These are phyloP conservation scores for Acanthamoeba castellanii DNA, from an alignment of 208 protist genomes.

Conservation along the genomic window DNA sequence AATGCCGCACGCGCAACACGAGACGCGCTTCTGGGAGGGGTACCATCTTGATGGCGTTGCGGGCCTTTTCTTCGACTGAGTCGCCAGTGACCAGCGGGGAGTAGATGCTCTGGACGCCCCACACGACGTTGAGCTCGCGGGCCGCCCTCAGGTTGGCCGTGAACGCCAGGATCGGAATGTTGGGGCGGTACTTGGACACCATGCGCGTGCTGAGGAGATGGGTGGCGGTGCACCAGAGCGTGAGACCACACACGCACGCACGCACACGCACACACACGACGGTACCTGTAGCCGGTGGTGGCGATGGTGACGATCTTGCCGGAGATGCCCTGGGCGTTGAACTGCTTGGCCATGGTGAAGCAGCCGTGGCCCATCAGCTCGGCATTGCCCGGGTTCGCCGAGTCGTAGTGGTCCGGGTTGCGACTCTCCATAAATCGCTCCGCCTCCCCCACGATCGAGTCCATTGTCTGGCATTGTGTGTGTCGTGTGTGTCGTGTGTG, in stretches of 20 bases:
- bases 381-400: not conserved
- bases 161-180: constrained; percentile 65
- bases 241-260: not conserved
- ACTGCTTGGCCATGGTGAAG: constrained; percentile 70
- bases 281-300: constrained; percentile 22
- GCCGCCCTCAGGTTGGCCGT: constrained; percentile 39
- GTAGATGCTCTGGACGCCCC: constrained; percentile 70
- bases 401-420: constrained; percentile 65
- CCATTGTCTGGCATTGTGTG: not conserved
- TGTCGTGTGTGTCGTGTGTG: not conserved
- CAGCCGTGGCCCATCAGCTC: constrained; percentile 66
- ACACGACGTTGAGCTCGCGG: constrained; percentile 68
- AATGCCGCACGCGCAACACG: not conserved
- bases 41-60: constrained; percentile 31
- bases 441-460: constrained; percentile 38
- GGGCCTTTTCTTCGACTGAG: constrained; percentile 48
- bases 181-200: constrained; percentile 71
- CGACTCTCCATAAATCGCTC: constrained; percentile 41
- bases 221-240: not conserved
- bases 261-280: not conserved
- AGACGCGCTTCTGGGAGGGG: not conserved
- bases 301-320: constrained; percentile 69
- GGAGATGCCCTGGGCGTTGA: not conserved
- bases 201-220: constrained; percentile 25
- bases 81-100: not conserved